Evolutionary conservation across 2,329 filamentous ascomycete genomes (phyloP), one percentile per base, ranked within the genome.

Genomic region (Rhynchosporium secalis): DNA sequence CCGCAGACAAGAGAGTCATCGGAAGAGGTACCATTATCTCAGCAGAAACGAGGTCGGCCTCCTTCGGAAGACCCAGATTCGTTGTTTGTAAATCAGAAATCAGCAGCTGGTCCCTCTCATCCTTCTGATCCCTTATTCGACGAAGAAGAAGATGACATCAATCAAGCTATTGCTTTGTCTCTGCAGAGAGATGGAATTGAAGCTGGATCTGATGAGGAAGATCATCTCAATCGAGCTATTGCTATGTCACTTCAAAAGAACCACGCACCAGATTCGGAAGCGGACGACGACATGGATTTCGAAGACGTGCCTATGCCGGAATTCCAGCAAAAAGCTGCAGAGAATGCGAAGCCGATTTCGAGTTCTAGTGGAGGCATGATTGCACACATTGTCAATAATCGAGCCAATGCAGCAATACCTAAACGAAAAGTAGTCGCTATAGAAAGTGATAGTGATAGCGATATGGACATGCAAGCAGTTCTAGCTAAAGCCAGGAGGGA

Each of bases 91-190:
- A 68, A 69, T 51, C 64, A 69, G 31, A 56, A 63, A 36, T 52
- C 28, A 33, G 57, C 43, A 40, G 62, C 48, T 10, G 66, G 61
- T 4, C 47, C 58, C 3, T 69, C 65, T 4, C 61, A 55, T 6
- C 43, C 59, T 38, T 46, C 64, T 60, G 48, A 55, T 15, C 26
- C 41, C 29, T 28, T 63, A 2, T 61, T 67, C 8, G 62, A 70
- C 33, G 69, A 69, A 36, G 68, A 71, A 40, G 66, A 93, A 15
- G 87, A 90, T 65, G 91, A 96, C 49, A 79, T 97, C 7, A 86
- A 86, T 63, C 83, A 81, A 65, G 92, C 93, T 13, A 96, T 97
- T 71, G 89, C 90, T 1, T 80, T 97, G 77, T 97, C 94, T 8
- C 76, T 97, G 40, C 84, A 87, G 67, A 86, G 68, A 47, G 69